phyloP scores from a whole-genome alignment of 2,329 filamentous ascomycete species.

The Cladobotryum protrusum region DNA sequence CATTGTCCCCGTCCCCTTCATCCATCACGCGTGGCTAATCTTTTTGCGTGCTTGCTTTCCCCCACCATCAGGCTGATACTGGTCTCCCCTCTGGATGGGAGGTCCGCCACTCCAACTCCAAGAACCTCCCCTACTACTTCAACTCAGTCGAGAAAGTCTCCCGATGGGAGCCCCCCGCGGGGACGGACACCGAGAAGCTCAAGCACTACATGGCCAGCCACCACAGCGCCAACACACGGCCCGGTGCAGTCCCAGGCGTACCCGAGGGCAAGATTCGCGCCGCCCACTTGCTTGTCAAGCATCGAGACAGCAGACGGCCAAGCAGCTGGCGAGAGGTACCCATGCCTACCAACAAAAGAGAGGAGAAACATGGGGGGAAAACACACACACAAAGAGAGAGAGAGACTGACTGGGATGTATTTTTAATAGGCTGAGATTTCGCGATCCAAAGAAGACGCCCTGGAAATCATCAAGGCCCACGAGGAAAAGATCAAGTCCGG shows the following conservation, averaged over 20 bases:
- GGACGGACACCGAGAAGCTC: slow-evolving; percentile 84
- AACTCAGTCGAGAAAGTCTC: slow-evolving; percentile 80
- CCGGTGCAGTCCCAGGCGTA: slow-evolving; percentile 33
- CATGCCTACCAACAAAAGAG: too few species aligned
- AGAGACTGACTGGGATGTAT: slow-evolving; percentile 5
- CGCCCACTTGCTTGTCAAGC: slow-evolving; percentile 90
- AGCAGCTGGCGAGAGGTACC: slow-evolving; percentile 80
- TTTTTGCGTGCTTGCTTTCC: neutral
- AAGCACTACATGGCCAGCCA: slow-evolving; percentile 90
- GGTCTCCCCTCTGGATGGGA: slow-evolving; percentile 88
- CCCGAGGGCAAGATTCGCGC: slow-evolving; percentile 82
- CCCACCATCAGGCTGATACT: slow-evolving; percentile 55
- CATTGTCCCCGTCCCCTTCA: neutral
- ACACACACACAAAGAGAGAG: too few species aligned
- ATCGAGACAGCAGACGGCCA: slow-evolving; percentile 78
- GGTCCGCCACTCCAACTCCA: slow-evolving; percentile 95
- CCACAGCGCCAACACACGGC: slow-evolving; percentile 56
- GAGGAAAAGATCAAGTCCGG: slow-evolving; percentile 71
- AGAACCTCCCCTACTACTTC: slow-evolving; percentile 99
- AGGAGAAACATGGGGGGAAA: too few species aligned
- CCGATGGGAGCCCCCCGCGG: slow-evolving; percentile 86
- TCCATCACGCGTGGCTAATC: neutral
- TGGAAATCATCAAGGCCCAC: slow-evolving; percentile 67
- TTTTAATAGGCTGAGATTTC: slow-evolving; percentile 66
- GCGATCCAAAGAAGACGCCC: slow-evolving; percentile 79